Percentiles rank a stretch among this genome's conserved stretches.
Conservation (phyloP, 2,329 filamentous ascomycete species). For the Incumbomyces lentus region DNA sequence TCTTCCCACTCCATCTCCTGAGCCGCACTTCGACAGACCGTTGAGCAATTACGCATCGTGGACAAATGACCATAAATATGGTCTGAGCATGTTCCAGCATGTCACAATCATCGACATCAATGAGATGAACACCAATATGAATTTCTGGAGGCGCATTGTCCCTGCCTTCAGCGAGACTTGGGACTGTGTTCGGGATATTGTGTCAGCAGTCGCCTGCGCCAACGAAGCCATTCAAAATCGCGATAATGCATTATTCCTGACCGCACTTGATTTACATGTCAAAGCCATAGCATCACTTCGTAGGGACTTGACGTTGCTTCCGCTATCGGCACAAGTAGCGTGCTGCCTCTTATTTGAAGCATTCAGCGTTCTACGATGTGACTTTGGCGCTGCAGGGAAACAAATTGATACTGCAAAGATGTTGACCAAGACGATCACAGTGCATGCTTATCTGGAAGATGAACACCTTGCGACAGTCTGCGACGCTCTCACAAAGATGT, state of each 20-base stretch:
- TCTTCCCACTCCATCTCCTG: constrained; percentile 1
- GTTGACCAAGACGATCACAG: not conserved
- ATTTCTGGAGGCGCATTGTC: constrained; percentile 1
- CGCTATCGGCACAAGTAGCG: constrained; percentile 3
- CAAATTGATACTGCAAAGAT: not conserved
- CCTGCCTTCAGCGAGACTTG: not conserved
- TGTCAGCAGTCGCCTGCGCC: not conserved
- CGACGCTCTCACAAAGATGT: not conserved
- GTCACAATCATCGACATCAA: constrained; percentile 4
- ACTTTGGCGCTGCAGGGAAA: not conserved
- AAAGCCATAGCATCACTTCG: not conserved
- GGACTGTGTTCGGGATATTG: not conserved
- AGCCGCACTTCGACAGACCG: not conserved
- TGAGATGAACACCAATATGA: constrained; percentile 2
- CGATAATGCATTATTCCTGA: constrained; percentile 1
- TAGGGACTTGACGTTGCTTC: not conserved
- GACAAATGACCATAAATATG: constrained; percentile 5
- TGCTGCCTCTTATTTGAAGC: constrained; percentile 4
- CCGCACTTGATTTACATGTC: constrained; percentile 1
- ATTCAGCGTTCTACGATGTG: constrained; percentile 1
- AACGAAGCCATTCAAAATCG: constrained; percentile 5
- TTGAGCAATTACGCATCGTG: constrained; percentile 1
- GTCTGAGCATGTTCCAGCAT: constrained; percentile 2
- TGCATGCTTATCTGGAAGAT: constrained; percentile 1
- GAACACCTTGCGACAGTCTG: not conserved